Percentiles rank a stretch among this genome's conserved stretches.
These are phyloP conservation scores for Zoysia pacifica DNA, from an alignment of 176 grass and related monocot genomes.

Conservation along the genomic window DNA sequence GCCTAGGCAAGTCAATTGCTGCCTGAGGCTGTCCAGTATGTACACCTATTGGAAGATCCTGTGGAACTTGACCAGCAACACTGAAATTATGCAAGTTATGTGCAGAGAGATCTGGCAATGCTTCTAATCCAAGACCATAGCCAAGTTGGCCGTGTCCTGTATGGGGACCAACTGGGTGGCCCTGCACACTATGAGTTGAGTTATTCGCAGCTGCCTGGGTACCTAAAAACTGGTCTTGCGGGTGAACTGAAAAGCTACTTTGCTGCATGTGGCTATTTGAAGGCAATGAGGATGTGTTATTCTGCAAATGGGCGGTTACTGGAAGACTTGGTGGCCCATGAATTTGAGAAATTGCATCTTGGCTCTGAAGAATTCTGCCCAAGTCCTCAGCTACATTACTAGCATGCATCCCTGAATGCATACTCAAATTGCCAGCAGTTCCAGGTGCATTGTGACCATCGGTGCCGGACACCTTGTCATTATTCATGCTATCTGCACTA, in stretches of 20 bases:
- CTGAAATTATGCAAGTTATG: slow-evolving; percentile 46
- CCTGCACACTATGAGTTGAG: slow-evolving; percentile 48
- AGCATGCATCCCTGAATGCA: slow-evolving; percentile 44
- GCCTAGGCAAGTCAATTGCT: slow-evolving; percentile 35
- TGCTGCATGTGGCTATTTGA: slow-evolving; percentile 53
- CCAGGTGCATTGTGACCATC: slow-evolving; percentile 33
- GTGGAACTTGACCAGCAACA: slow-evolving; percentile 49
- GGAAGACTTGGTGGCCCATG: slow-evolving; percentile 39
- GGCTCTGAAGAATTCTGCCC: slow-evolving; percentile 34
- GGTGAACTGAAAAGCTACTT: slow-evolving; percentile 44
- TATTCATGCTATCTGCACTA: slow-evolving; percentile 21
- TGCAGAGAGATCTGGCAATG: slow-evolving; percentile 40
- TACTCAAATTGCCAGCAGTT: slow-evolving; percentile 30
- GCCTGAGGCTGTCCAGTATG: slow-evolving; percentile 44
- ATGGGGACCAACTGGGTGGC: slow-evolving; percentile 50
- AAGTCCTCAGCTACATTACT: slow-evolving; percentile 40
- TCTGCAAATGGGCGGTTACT: slow-evolving; percentile 42
- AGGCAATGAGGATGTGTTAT: slow-evolving; percentile 38
- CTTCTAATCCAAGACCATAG: slow-evolving; percentile 49
- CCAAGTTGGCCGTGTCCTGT: slow-evolving; percentile 43
- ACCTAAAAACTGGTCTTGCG: slow-evolving; percentile 52
- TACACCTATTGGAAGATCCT: slow-evolving; percentile 39
- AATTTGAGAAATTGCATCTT: slow-evolving; percentile 47
- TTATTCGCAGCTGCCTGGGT: slow-evolving; percentile 43
- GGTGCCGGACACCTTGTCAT: slow-evolving; percentile 32